Conservation (phyloP, 108 stramenopile species). For the Nitzschia sp. region DNA sequence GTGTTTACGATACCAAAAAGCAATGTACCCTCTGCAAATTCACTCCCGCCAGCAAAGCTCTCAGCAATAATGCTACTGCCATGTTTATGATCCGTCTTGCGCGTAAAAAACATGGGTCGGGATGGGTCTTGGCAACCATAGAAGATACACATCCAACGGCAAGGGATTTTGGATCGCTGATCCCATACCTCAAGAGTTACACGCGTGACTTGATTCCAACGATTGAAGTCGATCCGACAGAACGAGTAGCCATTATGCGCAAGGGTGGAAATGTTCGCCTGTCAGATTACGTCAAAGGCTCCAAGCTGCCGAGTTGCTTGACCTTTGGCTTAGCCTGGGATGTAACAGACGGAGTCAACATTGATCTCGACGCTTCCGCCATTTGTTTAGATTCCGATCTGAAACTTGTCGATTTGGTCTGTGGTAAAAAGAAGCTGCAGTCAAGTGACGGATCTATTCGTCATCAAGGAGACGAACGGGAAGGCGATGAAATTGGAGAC, state of each 20-base stretch:
- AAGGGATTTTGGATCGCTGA: conserved; percentile 50
- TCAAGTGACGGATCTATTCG: conserved; percentile 41
- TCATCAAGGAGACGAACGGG: conserved; percentile 49
- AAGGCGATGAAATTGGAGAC: conserved; percentile 45
- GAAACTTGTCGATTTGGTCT: conserved; percentile 42
- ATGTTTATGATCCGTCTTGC: conserved; percentile 45
- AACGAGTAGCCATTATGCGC: conserved; percentile 53
- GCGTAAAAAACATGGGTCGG: conserved; percentile 4
- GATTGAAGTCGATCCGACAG: conserved; percentile 43
- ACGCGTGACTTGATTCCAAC: conserved; percentile 44
- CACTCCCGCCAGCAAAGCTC: conserved; percentile 28
- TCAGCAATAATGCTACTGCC: conserved; percentile 22
- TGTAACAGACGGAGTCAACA: conserved; percentile 50
- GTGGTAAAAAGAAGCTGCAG: conserved; percentile 24
- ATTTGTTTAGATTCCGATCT: conserved; percentile 40
- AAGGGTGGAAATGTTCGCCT: conserved; percentile 45
- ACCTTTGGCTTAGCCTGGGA: conserved; percentile 57
- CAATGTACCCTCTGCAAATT: conserved; percentile 31
- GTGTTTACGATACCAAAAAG: conserved; percentile 23
- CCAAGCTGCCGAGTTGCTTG: conserved; percentile 13
- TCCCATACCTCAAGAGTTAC: conserved; percentile 50
- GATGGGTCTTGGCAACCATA: conserved; percentile 44
- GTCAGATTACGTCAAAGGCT: conserved; percentile 27
- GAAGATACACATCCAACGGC: conserved; percentile 43
- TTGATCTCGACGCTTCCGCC: conserved; percentile 49